Base-by-base conservation (phyloP, 2,329 filamentous ascomycete species). In the Teratosphaeria destructans region DNA sequence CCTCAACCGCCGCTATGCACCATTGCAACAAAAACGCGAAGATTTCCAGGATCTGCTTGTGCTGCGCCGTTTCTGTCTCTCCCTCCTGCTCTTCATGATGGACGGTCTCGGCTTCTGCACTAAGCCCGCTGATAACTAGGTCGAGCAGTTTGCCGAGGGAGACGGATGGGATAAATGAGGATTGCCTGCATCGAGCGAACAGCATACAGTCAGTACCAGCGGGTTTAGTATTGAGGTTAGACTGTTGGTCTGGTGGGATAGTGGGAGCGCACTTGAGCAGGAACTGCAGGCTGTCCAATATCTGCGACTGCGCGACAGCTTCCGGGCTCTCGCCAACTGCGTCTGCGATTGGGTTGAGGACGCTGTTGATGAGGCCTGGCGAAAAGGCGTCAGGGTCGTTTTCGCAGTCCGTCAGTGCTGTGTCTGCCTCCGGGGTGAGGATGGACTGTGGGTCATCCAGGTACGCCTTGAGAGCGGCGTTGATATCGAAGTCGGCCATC, bases 11-110 rank as follows among this genome's bases (percentile, higher is more conserved):
- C 6, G 91, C 88, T 64, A 97, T 88, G 6, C 90, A 89, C 95
- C 94, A 99, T 74, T 96, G 92, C 55, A 99, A 77, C 11, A 99
- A 79, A 70, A 96, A 99, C 37, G 87, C 93, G 72, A 95, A 97
- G 70, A 95, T 89, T 73, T 99, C 94, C 65, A 99, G 82, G 1
- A 96, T 81, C 65, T 89, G 85, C 75, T 96, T 96, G 78, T 99
- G 93, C 68, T 95, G 87, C 47, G 86, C 82, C 2, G 66, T 67
- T 32, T 71, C 70, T 14, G 65, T 67, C 54, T 95, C 79, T 8
- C 88, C 82, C 69, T 95, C 91, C 73, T 96, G 91, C 71, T 97
- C 93, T 74, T 97, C 93, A 73, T 88, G 83, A 73, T 95, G 84
- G 55, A 93, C 85, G 60, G 87, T 82, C 68, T 97, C 92, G 64